Conservation (phyloP, 2,329 filamentous ascomycete species). For the Alternaria sp. region DNA sequence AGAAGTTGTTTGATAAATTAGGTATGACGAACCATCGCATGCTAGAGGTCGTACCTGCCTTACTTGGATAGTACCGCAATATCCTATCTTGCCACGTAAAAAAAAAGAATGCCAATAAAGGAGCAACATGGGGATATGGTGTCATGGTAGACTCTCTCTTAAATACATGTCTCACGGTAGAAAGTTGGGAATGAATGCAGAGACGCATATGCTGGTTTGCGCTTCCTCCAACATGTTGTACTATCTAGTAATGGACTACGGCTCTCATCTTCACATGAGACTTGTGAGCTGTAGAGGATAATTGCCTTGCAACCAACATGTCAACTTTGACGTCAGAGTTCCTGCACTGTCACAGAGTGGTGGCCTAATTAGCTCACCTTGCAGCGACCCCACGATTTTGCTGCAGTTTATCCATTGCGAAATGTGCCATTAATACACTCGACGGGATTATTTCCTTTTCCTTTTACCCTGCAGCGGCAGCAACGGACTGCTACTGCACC, state of each 20-base stretch:
- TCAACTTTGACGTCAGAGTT: not conserved
- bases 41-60: not conserved
- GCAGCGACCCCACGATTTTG: not conserved
- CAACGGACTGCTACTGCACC: not conserved
- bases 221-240: not conserved
- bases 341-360: not conserved
- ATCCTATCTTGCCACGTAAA: not conserved
- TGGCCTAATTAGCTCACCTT: not conserved
- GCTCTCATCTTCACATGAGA: not conserved
- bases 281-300: not conserved
- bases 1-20: not conserved
- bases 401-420: not conserved
- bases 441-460: not conserved
- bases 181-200: slow-evolving; percentile 1
- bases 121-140: not conserved
- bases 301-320: not conserved
- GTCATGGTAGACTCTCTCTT: not conserved
- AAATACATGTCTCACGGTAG: not conserved
- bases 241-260: not conserved
- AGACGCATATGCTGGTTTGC: slow-evolving; percentile 5
- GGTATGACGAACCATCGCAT: not conserved
- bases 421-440: not conserved
- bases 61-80: not conserved
- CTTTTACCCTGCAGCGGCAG: not conserved
- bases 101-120: not conserved